These are phyloP conservation scores for Pseudonectria buxi DNA, from an alignment of 2,329 filamentous ascomycete genomes.

Conservation along the genomic window DNA sequence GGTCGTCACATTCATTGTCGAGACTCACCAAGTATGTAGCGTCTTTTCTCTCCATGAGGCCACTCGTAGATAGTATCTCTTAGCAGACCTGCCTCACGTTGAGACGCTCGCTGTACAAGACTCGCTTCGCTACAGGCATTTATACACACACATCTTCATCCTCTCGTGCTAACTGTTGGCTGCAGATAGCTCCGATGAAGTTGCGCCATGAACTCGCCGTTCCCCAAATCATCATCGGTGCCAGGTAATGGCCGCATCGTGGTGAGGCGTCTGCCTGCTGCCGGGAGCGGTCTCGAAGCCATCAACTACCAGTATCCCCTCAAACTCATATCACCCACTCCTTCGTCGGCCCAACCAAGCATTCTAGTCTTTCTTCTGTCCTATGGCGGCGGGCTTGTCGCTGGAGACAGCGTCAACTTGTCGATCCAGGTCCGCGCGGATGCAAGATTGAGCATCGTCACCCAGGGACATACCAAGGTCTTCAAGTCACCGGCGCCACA, in stretches of 20 bases:
- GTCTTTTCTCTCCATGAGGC: no score
- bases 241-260: conserved; percentile 76
- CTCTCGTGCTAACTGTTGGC: neutral
- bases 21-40: no score
- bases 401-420: conserved; percentile 75
- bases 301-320: conserved; percentile 90
- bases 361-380: conserved; percentile 84
- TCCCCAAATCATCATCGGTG: conserved; percentile 63
- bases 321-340: conserved; percentile 80
- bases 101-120: no score
- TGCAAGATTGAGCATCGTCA: conserved; percentile 62
- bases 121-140: no score
- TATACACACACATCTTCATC: no score
- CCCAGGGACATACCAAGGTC: conserved; percentile 86
- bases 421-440: conserved; percentile 55
- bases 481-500: conserved; percentile 67
- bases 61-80: no score
- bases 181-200: conserved; percentile 11
- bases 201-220: conserved; percentile 57
- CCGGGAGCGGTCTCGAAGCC: conserved; percentile 62
- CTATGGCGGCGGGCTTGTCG: conserved; percentile 89
- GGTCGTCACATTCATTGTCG: no score
- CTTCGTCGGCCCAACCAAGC: conserved; percentile 56
- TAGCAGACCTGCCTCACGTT: no score
- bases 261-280: conserved; percentile 63